Evolutionary conservation across 2,329 filamentous ascomycete species (phyloP).

Genomic region (Neospermospora avenae): DNA sequence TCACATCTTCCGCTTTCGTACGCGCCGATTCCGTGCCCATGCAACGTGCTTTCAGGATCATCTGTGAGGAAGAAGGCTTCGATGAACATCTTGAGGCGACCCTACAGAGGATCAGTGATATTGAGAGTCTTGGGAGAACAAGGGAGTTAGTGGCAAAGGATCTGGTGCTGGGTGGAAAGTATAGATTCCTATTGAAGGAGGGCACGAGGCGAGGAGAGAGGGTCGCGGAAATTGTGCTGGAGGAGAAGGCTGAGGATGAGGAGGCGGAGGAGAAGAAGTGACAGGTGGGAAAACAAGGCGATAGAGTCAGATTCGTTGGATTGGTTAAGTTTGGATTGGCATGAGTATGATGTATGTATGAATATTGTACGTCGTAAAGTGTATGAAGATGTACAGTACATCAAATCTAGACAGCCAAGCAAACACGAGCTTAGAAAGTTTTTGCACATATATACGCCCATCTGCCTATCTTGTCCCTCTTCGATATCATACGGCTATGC

Average conservation of each 20-base stretch:
- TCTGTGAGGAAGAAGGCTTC: conserved; percentile 75
- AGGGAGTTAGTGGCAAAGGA: conserved; percentile 95
- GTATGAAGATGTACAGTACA: no score
- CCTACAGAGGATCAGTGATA: conserved; percentile 80
- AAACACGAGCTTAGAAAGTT: no score
- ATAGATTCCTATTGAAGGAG: conserved; percentile 51
- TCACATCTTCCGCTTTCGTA: conserved; percentile 82
- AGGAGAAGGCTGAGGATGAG: conserved; percentile 15
- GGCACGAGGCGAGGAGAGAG: conserved; percentile 27
- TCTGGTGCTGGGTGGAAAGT: conserved; percentile 79
- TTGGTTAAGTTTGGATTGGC: no score
- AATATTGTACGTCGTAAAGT: no score
- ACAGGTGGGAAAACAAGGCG: no score
- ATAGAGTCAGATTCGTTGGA: no score
- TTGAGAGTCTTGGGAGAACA: conserved; percentile 91
- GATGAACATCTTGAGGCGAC: conserved; percentile 79
- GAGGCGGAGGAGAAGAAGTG: neutral
- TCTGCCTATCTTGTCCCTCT: no score
- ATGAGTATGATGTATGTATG: no score
- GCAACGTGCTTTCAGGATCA: conserved; percentile 85
- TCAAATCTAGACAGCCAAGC: no score
- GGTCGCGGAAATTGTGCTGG: conserved; percentile 28
- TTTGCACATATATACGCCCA: no score
- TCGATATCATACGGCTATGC: no score
- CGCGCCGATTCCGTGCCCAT: conserved; percentile 94